Evolutionary conservation across 352 stramenopile species (phyloP).

Genomic region (Phytophthora aleatoria): DNA sequence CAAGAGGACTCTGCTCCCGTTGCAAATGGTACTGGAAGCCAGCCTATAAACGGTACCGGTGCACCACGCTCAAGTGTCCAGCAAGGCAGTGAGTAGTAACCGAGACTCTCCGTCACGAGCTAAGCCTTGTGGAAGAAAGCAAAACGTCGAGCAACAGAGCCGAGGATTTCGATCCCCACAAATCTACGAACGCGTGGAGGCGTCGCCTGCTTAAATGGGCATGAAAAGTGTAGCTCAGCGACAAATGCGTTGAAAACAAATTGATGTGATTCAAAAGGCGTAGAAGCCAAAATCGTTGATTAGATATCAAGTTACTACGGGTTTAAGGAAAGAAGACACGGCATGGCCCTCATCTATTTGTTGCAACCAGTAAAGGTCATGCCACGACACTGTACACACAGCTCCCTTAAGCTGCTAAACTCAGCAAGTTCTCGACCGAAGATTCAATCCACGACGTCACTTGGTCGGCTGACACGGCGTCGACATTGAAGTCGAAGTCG

Average conservation of each 20-base stretch:
- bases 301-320: constrained; percentile 26
- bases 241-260: not conserved
- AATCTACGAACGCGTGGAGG: not conserved
- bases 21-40: not conserved
- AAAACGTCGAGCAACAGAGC: not conserved
- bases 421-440: constrained; percentile 46
- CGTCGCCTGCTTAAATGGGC: not conserved
- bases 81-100: not conserved
- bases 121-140: no score
- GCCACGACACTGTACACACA: constrained; percentile 16
- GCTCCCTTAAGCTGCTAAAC: constrained; percentile 8
- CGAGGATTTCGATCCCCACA: not conserved
- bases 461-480: constrained; percentile 34
- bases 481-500: constrained; percentile 47
- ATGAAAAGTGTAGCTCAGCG: not conserved
- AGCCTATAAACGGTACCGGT: no score
- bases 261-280: not conserved
- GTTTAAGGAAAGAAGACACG: constrained; percentile 2
- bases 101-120: not conserved
- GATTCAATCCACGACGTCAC: constrained; percentile 41
- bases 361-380: constrained; percentile 10
- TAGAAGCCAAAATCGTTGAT: not conserved
- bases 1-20: not conserved
- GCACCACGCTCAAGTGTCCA: no score
- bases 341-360: constrained; percentile 25